Percentiles rank a stretch among this genome's conserved stretches.
phyloP scores from a whole-genome alignment of 305 asterid species.

The Fraxinus greggii region DNA sequence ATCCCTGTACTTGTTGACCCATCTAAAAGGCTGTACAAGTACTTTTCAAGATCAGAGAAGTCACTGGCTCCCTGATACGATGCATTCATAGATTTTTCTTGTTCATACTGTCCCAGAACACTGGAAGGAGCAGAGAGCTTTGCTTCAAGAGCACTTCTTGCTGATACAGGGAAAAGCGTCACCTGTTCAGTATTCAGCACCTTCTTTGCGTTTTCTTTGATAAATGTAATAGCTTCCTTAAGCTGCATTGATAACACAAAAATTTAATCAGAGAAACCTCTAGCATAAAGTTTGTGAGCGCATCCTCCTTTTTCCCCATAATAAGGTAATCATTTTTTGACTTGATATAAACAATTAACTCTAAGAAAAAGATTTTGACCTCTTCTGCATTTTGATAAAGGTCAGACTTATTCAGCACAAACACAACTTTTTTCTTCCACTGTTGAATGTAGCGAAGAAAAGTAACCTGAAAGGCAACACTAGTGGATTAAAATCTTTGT shows the following conservation, averaged over 20 bases:
- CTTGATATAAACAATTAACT: conserved; percentile 19
- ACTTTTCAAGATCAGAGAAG: conserved; percentile 70
- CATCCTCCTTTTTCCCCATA: background rate
- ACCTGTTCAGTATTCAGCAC: conserved; percentile 71
- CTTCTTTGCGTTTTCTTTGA: conserved; percentile 71
- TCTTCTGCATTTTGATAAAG: conserved; percentile 63
- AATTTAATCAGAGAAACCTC: conserved; percentile 26
- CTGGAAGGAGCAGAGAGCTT: conserved; percentile 56
- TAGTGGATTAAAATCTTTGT: conserved; percentile 24
- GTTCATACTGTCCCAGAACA: conserved; percentile 36
- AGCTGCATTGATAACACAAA: conserved; percentile 53
- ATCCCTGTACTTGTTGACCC: conserved; percentile 73
- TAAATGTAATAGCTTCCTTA: conserved; percentile 76
- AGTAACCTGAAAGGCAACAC: conserved; percentile 57
- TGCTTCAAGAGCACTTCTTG: conserved; percentile 85
- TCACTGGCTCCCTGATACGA: conserved; percentile 56
- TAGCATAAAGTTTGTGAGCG: conserved; percentile 10
- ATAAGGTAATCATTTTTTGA: conserved; percentile 13
- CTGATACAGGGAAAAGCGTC: conserved; percentile 78
- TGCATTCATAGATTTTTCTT: conserved; percentile 31
- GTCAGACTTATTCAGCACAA: conserved; percentile 90
- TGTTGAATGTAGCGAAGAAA: conserved; percentile 95
- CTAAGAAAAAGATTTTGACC: conserved; percentile 44
- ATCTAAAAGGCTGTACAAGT: conserved; percentile 81
- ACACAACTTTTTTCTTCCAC: conserved; percentile 87